Percentiles rank a stretch among this genome's conserved stretches.
Conservation (phyloP, 805 yeast species). For the Starmerella tilneyi region DNA sequence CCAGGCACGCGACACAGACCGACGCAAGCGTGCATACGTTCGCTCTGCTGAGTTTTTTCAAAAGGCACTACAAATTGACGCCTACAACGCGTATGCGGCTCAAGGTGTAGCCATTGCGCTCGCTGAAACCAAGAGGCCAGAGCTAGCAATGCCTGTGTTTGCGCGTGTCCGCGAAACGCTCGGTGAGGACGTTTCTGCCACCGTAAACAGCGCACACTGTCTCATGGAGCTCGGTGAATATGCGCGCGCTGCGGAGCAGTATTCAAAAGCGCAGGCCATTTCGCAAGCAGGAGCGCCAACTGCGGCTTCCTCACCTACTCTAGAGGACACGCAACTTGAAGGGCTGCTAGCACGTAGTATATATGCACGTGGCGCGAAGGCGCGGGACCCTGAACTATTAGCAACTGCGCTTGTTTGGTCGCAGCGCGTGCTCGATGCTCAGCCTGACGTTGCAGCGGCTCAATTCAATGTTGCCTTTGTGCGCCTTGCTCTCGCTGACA, state of each 20-base stretch:
- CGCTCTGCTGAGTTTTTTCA: slow-evolving; percentile 89
- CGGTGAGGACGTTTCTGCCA: slow-evolving; percentile 63
- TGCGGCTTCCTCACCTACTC: too few species aligned
- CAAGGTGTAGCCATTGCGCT: slow-evolving; percentile 92
- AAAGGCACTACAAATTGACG: slow-evolving; percentile 76
- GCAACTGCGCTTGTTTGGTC: slow-evolving; percentile 54
- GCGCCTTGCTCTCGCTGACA: slow-evolving; percentile 79
- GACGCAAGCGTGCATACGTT: slow-evolving; percentile 60
- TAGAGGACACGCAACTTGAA: background rate
- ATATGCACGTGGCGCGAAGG: slow-evolving; percentile 48
- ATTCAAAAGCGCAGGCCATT: slow-evolving; percentile 59
- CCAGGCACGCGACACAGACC: slow-evolving; percentile 40
- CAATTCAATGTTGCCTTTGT: slow-evolving; percentile 75
- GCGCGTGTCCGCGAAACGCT: slow-evolving; percentile 83
- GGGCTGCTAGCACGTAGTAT: slow-evolving; percentile 19
- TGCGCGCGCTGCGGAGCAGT: slow-evolving; percentile 75
- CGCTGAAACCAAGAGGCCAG: slow-evolving; percentile 63
- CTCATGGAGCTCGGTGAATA: slow-evolving; percentile 70
- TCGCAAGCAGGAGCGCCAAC: too few species aligned
- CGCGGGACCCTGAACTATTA: slow-evolving; percentile 33
- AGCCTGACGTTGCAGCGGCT: slow-evolving; percentile 36
- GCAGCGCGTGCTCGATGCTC: slow-evolving; percentile 30
- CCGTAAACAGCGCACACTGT: slow-evolving; percentile 81
- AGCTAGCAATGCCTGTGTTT: slow-evolving; percentile 72
- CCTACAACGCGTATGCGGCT: slow-evolving; percentile 86